Base-by-base conservation (phyloP, 2,329 filamentous ascomycete genomes). In the Xylariales sp. region DNA sequence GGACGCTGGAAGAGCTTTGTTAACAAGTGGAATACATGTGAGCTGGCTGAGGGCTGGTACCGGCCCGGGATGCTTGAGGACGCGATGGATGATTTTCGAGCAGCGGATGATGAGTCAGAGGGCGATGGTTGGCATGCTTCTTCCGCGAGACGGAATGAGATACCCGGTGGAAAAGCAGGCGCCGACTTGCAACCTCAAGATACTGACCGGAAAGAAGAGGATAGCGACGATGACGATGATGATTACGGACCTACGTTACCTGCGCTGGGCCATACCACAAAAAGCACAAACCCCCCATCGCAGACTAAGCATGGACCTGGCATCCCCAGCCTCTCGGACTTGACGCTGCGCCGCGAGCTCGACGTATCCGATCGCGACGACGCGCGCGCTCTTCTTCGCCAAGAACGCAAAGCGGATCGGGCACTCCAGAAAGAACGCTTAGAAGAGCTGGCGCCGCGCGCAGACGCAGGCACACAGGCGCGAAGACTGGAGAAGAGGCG, bases 1-100 rank as follows among this genome's bases (percentile, higher is more conserved):
- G 94, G 94, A 1, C 84, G 95, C 63, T 99, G 95, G 94, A 97
- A 97, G 85, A 95, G 93, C 78, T 99, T 98, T 75, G 79, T 95
- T 12, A 85, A 87, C 3, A 95, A 94, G 84, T 99, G 96, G 95
- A 99, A 99, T 82, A 88, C 89, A 74, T 91, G 90, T 76, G 93
- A 95, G 81, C 84, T 98, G 70, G 91, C 92, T 4, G 91, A 95
- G 79, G 93, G 93, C 54, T 99, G 95, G 95, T 99, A 98, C 80
- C 93, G 97, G 76, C 92, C 94, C 7, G 87, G 87, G 65, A 92
- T 89, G 71, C 88, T 93, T 69, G 73, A 75, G 43, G 76, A 78
- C 30, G 79, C 81, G 8, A 71, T 54, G 53, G 50, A 68, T 8
- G 62, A 69, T 39, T 12, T 23, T 1, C 43, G 18, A 28, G 46